A percentile compares a stretch with the other conserved stretches of the same genome.
Conservation (phyloP, 495 filamentous ascomycete species). For the Penicillium taxi region DNA sequence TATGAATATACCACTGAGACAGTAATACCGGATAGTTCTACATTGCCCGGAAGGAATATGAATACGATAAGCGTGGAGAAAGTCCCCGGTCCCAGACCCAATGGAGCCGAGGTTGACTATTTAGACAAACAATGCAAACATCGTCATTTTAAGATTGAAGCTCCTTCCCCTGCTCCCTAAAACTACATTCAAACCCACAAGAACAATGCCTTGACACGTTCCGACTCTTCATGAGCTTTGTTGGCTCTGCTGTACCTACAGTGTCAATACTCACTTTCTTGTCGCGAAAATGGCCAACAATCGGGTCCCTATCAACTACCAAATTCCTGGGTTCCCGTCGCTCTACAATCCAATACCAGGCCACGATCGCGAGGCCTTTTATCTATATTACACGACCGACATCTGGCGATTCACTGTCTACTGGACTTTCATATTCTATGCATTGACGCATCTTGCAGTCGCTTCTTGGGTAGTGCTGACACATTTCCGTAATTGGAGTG, state of each 20-base stretch:
- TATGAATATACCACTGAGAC: slow-evolving; percentile 1
- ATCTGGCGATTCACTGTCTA: slow-evolving; percentile 88
- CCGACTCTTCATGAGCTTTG: background rate
- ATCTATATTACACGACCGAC: slow-evolving; percentile 70
- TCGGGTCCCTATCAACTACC: slow-evolving; percentile 57
- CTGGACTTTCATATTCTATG: slow-evolving; percentile 64
- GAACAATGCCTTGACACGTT: slow-evolving; percentile 2
- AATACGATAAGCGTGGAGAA: slow-evolving; percentile 23
- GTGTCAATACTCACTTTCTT: background rate
- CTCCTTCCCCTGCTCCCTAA: too few species aligned
- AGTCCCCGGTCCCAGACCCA: slow-evolving; percentile 28
- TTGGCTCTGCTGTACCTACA: background rate
- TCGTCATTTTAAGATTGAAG: slow-evolving; percentile 7
- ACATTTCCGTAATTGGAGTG: slow-evolving; percentile 61
- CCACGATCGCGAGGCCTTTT: slow-evolving; percentile 43
- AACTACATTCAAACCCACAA: background rate
- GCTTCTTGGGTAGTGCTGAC: slow-evolving; percentile 65
- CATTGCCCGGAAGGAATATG: slow-evolving; percentile 13
- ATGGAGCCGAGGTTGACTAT: too few species aligned
- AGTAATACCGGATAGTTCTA: slow-evolving; percentile 11
- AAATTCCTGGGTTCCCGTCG: slow-evolving; percentile 72
- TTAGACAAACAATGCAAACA: slow-evolving; percentile 43
- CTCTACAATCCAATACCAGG: slow-evolving; percentile 70
- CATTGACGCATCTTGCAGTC: slow-evolving; percentile 41
- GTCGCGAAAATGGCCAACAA: slow-evolving; percentile 43